These are phyloP conservation scores for Xylaria sp. DNA, from an alignment of 2,329 filamentous ascomycete species.

Conservation along the genomic window DNA sequence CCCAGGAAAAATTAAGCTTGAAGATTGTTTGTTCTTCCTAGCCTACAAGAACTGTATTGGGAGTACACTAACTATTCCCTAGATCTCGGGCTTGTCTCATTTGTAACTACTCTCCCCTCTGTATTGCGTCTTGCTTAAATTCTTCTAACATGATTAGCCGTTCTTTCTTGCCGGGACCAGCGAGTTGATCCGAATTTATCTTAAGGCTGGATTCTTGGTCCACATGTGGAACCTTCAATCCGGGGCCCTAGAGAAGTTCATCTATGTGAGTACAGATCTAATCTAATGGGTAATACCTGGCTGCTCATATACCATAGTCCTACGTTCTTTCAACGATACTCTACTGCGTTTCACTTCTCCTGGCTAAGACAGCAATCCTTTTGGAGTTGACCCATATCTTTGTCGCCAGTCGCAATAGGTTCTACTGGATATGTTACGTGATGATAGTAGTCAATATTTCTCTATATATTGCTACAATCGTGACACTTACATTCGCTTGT, in stretches of 20 bases:
- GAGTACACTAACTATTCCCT: not conserved
- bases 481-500: not conserved
- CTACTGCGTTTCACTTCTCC: constrained; percentile 1
- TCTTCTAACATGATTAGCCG: constrained; percentile 4
- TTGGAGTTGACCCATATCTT: constrained; percentile 16
- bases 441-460: constrained; percentile 6
- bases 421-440: constrained; percentile 14
- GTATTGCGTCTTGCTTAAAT: no score
- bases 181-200: not conserved
- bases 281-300: not conserved
- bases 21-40: constrained; percentile 8
- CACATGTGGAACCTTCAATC: constrained; percentile 14
- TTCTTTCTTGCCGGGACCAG: constrained; percentile 4
- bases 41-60: not conserved
- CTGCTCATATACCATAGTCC: not conserved
- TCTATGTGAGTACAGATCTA: constrained; percentile 6
- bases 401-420: not conserved
- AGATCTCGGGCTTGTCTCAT: constrained; percentile 8
- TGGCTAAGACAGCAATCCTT: constrained; percentile 10
- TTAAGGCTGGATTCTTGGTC: constrained; percentile 13
- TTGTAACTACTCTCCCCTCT: not conserved
- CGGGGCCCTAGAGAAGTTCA: not conserved
- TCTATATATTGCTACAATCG: constrained; percentile 11
- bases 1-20: not conserved
- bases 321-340: constrained; percentile 7